Base-by-base conservation (phyloP, 177 flowering plant species). In the Vitis hybrid region DNA sequence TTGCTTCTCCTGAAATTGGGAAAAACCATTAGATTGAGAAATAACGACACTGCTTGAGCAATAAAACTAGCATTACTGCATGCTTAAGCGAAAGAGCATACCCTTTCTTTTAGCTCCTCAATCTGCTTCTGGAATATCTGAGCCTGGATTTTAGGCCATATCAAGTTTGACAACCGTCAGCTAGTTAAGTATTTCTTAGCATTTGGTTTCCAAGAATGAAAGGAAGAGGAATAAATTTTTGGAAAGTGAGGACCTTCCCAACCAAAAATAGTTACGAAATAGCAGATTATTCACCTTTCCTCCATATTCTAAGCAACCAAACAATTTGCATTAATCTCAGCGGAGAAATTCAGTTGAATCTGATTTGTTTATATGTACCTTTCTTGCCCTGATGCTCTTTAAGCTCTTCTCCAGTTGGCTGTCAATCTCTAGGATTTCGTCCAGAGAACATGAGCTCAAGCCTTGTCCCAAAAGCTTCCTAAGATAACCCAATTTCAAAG, bases 401-500 rank as follows among this genome's bases (percentile, higher is more conserved):
- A 85, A 71, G 66, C 84, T 82, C 57, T 19, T 68, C 55, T 75
- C 79, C 15, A 85, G 70, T 68, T 79, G 82, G 46, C 30, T 49
- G 1, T 64, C 76, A 9, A 82, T 66, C 57, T 72, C 75, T 54
- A 79, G 72, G 52, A 85, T 86, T 50, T 85, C 86, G 1, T 82
- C 78, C 11, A 62, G 0, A 3, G 84, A 75, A 64, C 86, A 77
- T 11, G 78, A 52, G 35, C 59, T 79, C 27, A 85, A 18, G 12
- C 71, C 78, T 65, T 73, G 72, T 9, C 85, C 85, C 66, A 79
- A 40, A 64, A 82, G 68, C 74, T 71, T 79, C 81, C 82, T 82
- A 27, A 1, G 58, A 30, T 17, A 70, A 1, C n/a, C 19, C 30
- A 66, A 50, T 1, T 19, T n/a, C 2, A 1, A 50, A 50, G n/a